Base-by-base conservation (phyloP, 345 rosid species). In the Lepidium sativum region DNA sequence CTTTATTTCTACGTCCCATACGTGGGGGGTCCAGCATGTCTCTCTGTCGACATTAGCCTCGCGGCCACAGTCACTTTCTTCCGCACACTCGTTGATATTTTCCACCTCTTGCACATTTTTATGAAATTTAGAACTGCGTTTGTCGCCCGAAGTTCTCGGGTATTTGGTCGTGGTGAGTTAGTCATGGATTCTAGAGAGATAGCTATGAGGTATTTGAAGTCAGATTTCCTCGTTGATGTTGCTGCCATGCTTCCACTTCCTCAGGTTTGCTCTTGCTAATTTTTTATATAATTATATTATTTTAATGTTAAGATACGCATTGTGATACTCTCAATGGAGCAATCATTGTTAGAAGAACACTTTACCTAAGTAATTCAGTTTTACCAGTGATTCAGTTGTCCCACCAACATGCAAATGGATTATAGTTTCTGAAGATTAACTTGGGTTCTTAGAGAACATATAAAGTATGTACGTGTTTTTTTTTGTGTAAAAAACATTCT, bases 51-150 rank as follows among this genome's bases (percentile, higher is more conserved):
- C 72, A 52, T 47, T 41, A 1, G 16, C 2, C 85, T 83, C 67
- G 82, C 84, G 14, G 76, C 87, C 8, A 17, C 68, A 6, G 80
- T 94, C 73, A 88, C 96, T 20, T 64, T 82, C 69, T 83, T 84
- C 31, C 81, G 96, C n/a, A 69, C 86, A 12, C 35, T 84, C 3
- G 79, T 86, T 5, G 97, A 94, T 72, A 23, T 83, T 34, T 88
- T 86, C 73, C 85, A 82, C 68, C 57, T 78, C 35, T 43, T 88
- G 21, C 96, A 88, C 55, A 83, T 94, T 13, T 0, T 80, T 45
- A 80, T 88, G 85, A 86, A 94, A 80, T 94, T 94, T 41, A 78
- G 96, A 60, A 94, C 96, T 0, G 95, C 89, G 1, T 94, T 83
- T 39, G 84, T 88, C 4, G 84, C 97, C 0, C 80, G 95, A 10